phyloP scores from a whole-genome alignment of 1,284 basidiomycete genomes.

The Chondrostereum purpureum region DNA sequence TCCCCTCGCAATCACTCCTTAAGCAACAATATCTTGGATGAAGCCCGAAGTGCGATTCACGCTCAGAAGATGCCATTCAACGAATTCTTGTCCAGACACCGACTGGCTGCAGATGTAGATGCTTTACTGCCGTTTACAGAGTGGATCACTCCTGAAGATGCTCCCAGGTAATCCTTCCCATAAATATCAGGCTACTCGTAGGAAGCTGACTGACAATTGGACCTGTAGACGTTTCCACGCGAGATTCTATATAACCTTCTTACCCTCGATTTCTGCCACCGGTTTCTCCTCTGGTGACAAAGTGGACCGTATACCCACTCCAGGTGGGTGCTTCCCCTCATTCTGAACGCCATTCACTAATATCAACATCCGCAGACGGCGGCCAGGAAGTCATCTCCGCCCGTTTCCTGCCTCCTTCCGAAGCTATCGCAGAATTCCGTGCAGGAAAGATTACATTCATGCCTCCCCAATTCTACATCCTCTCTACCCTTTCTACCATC shows the following conservation, averaged over 20 bases:
- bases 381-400: slow-evolving; percentile 62
- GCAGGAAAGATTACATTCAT: slow-evolving; percentile 49
- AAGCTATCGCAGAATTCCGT: slow-evolving; percentile 44
- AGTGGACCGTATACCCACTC: slow-evolving; percentile 53
- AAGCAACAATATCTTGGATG: slow-evolving; percentile 38
- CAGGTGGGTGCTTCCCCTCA: slow-evolving; percentile 25
- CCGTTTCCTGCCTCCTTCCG: slow-evolving; percentile 49
- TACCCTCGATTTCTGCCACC: slow-evolving; percentile 34
- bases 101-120: slow-evolving; percentile 35
- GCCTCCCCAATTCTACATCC: slow-evolving; percentile 68
- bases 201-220: slow-evolving; percentile 1
- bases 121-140: slow-evolving; percentile 59
- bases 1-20: slow-evolving; percentile 16
- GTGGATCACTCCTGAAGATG: slow-evolving; percentile 57
- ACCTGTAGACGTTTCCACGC: slow-evolving; percentile 57
- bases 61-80: slow-evolving; percentile 42
- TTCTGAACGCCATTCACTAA: not conserved
- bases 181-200: not conserved
- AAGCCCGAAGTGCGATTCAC: slow-evolving; percentile 52
- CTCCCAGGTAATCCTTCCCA: slow-evolving; percentile 37
- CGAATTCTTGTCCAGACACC: slow-evolving; percentile 42
- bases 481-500: slow-evolving; percentile 49
- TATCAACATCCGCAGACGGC: slow-evolving; percentile 36
- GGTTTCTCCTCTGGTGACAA: slow-evolving; percentile 47
- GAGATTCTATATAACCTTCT: slow-evolving; percentile 59